phyloP scores from a whole-genome alignment of 1,139 yeast species.

The Geotrichum restrictum region DNA sequence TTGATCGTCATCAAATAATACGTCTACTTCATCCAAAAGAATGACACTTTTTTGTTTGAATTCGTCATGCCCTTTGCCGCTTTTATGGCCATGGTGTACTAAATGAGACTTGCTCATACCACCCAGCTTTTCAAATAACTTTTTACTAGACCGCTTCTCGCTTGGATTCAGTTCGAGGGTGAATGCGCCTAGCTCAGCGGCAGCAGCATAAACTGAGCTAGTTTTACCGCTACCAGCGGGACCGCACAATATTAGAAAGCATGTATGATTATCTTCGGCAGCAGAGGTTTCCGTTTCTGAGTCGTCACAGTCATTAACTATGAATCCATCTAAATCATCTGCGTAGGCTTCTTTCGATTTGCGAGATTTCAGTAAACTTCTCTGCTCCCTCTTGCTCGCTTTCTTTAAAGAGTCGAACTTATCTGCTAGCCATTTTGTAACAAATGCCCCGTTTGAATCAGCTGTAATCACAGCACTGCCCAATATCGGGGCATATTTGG shows the following conservation, averaged over 20 bases:
- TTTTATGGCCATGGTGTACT: slow-evolving; percentile 48
- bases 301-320: slow-evolving; percentile 35
- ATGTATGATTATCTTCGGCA: not conserved
- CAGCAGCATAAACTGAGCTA: slow-evolving; percentile 64
- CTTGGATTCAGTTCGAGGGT: slow-evolving; percentile 81
- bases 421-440: slow-evolving; percentile 25
- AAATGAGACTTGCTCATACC: slow-evolving; percentile 84
- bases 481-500: slow-evolving; percentile 9
- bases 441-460: slow-evolving; percentile 20
- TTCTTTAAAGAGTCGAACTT: slow-evolving; percentile 21
- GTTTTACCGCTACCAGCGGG: slow-evolving; percentile 77
- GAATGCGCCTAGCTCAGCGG: slow-evolving; percentile 61
- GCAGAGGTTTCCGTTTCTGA: not conserved
- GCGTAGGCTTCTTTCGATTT: slow-evolving; percentile 25
- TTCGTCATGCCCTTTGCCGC: not conserved
- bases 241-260: slow-evolving; percentile 59
- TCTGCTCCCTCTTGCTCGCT: not conserved
- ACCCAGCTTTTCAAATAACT: slow-evolving; percentile 58
- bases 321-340: slow-evolving; percentile 44
- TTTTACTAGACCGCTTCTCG: slow-evolving; percentile 66
- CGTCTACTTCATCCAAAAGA: slow-evolving; percentile 80
- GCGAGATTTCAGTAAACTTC: slow-evolving; percentile 11
- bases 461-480: slow-evolving; percentile 22
- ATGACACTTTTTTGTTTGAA: slow-evolving; percentile 57
- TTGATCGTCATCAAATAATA: slow-evolving; percentile 72